Conservation (phyloP, 306 rosid genomes). For the Styphnolobium japonicum region DNA sequence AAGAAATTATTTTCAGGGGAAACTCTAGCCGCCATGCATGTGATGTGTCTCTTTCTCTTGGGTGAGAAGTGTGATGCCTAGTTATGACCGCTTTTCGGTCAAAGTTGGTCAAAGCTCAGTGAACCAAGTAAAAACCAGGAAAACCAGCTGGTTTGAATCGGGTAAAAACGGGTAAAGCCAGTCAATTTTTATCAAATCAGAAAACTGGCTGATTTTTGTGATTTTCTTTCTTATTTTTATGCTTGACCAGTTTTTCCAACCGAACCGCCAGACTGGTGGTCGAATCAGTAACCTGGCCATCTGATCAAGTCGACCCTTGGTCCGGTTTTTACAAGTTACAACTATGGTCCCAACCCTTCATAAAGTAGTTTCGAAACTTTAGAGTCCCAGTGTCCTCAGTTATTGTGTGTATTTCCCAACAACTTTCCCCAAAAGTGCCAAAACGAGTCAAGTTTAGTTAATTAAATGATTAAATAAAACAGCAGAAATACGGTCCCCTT, state of each 20-base stretch:
- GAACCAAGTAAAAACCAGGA: not conserved
- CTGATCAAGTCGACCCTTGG: not conserved
- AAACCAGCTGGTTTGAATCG: not conserved
- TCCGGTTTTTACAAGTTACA: not conserved
- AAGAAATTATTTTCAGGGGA: not conserved
- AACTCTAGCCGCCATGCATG: not conserved
- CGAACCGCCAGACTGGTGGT: not conserved
- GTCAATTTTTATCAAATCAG: not conserved
- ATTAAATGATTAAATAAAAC: not conserved
- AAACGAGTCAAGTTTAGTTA: not conserved
- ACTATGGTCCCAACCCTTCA: not conserved
- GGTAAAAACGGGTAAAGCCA: not conserved
- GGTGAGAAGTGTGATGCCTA: not conserved
- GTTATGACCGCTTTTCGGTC: not conserved
- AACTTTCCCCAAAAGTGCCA: not conserved
- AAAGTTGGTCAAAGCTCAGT: not conserved
- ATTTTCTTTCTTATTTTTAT: not conserved
- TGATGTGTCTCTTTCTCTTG: not conserved
- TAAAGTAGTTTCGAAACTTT: not conserved
- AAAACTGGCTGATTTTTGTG: not conserved
- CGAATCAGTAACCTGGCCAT: not conserved
- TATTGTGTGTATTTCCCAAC: conserved; percentile 2
- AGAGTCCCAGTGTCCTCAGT: not conserved
- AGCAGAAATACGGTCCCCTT: not conserved
- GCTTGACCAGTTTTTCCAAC: not conserved